Base-by-base conservation (phyloP, 2,329 filamentous ascomycete genomes). In the Ophiostoma ips region DNA sequence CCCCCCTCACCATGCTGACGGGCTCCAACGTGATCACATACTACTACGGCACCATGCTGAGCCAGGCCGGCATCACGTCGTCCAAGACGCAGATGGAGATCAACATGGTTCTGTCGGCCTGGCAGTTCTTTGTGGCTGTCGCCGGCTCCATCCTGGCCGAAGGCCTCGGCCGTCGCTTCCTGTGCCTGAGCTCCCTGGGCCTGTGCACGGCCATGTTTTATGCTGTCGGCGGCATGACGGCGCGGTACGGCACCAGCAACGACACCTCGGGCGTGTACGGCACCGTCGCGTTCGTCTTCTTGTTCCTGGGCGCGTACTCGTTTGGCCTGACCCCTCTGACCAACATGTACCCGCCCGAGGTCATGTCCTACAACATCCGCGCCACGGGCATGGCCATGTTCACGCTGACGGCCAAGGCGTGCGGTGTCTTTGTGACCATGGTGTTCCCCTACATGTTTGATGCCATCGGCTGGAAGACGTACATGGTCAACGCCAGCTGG, bases 161-260 rank as follows among this genome's bases (percentile, higher is more conserved):
- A 43, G 31, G 55, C 3, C 46, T 58, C 7, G 58, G 58, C 21
- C 51, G 60, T 41, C 46, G 56, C 21, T 33, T 52, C 13, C 54
- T 57, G 31, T 53, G 55, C 37, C 59, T 77, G 47, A 69, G 70
- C 51, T 72, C 46, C 13, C 40, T 56, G 37, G n/a, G 53, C 6
- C 52, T 54, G 13, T 58, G 56, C 36, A 52, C 46, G 5, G 3
- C 41, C 37, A 41, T 53, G 30, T 62, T 75, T 16, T 53, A 53
- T 31, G 18, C 34, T 19, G 46, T 53, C 35, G 51, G 51, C 16
- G 70, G 66, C 50, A 69, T 77, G 61, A 73, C 71, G 9, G 63
- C 71, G 13, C 68, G 55, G 55, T 10, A 51, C 52, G 51, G 55
- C 54, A 47, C 18, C 28, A 19, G 56, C 53, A 37, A 19, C 24